Conservation (phyloP, 257 asterid species). For the Solanum arcanum region DNA sequence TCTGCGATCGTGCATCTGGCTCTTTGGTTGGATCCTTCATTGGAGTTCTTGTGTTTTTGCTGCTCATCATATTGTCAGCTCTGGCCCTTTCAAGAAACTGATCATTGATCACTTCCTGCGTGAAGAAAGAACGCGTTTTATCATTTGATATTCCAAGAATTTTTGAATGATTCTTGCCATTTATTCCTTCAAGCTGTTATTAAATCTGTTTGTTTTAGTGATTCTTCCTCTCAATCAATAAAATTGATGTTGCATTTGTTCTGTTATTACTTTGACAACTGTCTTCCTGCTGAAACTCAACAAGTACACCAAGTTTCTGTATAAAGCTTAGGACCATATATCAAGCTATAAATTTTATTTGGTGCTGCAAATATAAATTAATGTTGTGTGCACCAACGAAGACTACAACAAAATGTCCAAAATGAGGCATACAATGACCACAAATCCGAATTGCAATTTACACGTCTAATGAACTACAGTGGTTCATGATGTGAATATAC, state of each 20-base stretch:
- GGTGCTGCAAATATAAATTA: background rate
- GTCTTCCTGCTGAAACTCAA: background rate
- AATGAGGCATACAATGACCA: background rate
- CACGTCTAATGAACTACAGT: background rate
- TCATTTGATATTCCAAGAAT: background rate
- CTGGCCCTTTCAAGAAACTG: slow-evolving; percentile 32
- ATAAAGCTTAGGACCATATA: background rate
- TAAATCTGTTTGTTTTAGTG: background rate
- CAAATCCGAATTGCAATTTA: background rate
- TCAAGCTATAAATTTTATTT: background rate
- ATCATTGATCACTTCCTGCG: background rate
- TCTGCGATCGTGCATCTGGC: slow-evolving; percentile 65
- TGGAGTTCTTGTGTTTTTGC: slow-evolving; percentile 41
- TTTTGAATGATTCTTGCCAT: background rate
- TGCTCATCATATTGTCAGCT: slow-evolving; percentile 43
- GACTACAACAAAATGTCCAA: background rate
- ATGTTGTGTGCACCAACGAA: background rate
- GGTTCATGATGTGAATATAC: background rate
- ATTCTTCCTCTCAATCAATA: background rate
- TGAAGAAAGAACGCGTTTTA: background rate
- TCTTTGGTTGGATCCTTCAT: slow-evolving; percentile 67
- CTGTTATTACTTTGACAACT: background rate
- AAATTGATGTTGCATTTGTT: background rate
- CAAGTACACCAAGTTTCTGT: background rate
- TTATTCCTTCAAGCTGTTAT: background rate